A percentile compares a stretch with the other conserved stretches of the same genome.
These are phyloP conservation scores for Hypericum perforatum DNA, from an alignment of 345 rosid species.

Conservation along the genomic window DNA sequence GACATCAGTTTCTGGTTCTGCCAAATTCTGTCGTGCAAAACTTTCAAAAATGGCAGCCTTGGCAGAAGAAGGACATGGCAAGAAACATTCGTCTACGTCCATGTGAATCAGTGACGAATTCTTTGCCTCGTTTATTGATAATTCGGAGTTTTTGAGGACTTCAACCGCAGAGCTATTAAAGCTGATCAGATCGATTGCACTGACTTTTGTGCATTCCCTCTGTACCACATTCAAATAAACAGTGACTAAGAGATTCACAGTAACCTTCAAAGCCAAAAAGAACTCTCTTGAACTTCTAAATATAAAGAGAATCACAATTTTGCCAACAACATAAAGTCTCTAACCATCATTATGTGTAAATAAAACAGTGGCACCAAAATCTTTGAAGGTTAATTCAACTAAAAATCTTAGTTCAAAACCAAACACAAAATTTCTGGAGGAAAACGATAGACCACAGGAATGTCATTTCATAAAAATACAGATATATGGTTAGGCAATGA, in stretches of 20 bases:
- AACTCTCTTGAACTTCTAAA: too few species aligned
- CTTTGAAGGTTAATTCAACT: too few species aligned
- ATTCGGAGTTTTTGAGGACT: slow-evolving; percentile 60
- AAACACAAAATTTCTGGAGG: too few species aligned
- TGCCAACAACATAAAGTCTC: too few species aligned
- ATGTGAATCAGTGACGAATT: slow-evolving; percentile 54
- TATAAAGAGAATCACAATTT: too few species aligned
- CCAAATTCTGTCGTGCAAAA: slow-evolving; percentile 82
- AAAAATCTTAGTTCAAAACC: too few species aligned
- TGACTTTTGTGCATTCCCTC: slow-evolving; percentile 52
- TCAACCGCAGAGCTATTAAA: slow-evolving; percentile 61
- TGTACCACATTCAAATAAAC: slow-evolving; percentile 22
- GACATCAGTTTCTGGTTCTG: slow-evolving; percentile 76
- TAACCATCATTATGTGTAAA: too few species aligned
- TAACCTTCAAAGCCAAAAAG: background rate
- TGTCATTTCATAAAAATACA: too few species aligned
- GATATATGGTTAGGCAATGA: too few species aligned
- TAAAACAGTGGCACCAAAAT: too few species aligned
- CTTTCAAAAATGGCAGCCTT: slow-evolving; percentile 92
- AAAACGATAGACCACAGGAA: too few species aligned
- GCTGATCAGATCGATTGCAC: slow-evolving; percentile 41
- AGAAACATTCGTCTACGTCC: slow-evolving; percentile 89
- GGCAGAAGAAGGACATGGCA: slow-evolving; percentile 57
- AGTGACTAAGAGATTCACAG: slow-evolving; percentile 8
- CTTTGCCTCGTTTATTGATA: slow-evolving; percentile 46